Conservation (phyloP, 306 rosid genomes). For the Cucurbita ficifolia region DNA sequence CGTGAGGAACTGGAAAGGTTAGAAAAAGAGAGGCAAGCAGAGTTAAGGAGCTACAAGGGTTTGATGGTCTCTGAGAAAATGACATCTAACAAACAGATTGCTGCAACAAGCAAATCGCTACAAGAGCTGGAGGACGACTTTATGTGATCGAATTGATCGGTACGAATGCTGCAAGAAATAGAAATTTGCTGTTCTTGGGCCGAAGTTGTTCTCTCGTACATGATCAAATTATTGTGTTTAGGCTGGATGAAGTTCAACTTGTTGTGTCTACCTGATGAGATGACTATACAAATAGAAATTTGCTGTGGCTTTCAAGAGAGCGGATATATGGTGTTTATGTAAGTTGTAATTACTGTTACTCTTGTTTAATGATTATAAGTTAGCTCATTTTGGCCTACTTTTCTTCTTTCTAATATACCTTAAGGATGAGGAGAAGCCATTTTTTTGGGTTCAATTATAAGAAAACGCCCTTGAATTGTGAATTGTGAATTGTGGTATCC, state of each 20-base stretch:
- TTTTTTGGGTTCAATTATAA: background rate
- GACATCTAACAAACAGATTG: conserved; percentile 85
- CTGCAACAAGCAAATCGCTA: conserved; percentile 63
- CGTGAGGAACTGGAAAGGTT: conserved; percentile 82
- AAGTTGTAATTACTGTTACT: conserved; percentile 5
- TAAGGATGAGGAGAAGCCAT: background rate
- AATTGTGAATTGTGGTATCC: too few relatives aligned
- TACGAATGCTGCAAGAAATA: background rate
- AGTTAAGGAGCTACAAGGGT: conserved; percentile 86
- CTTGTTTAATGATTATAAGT: background rate
- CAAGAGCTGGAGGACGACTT: conserved; percentile 95
- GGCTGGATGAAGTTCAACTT: background rate
- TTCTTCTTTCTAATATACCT: too few relatives aligned
- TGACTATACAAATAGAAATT: background rate
- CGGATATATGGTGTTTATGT: background rate
- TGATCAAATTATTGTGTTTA: background rate
- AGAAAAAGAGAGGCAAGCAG: conserved; percentile 79
- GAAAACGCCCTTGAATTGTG: too few relatives aligned
- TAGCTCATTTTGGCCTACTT: background rate
- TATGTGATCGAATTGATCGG: conserved; percentile 35
- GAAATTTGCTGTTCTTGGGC: background rate
- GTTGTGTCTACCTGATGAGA: background rate
- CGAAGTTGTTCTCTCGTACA: background rate
- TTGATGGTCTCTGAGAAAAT: conserved; percentile 87
- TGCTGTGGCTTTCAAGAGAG: background rate